Evolutionary conservation across 768 basidiomycete species (phyloP).

Genomic region (Lepiota brunneoincarnata): DNA sequence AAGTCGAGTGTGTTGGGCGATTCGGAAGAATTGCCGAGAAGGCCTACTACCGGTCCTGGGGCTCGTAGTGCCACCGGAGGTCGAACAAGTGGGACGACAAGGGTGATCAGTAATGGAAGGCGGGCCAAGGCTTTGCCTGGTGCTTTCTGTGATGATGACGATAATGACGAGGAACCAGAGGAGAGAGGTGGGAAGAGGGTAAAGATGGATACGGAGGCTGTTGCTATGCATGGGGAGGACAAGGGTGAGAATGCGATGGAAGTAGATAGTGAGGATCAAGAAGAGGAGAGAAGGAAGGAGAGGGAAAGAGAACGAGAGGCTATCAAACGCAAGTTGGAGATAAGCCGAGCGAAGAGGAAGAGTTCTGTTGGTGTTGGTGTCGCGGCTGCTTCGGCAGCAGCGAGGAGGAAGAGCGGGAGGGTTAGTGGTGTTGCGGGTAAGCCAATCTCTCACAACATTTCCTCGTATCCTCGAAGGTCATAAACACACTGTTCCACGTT

Average conservation of each 20-base stretch:
- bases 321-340: constrained; percentile 61
- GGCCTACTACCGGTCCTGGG: constrained; percentile 18
- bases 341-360: constrained; percentile 63
- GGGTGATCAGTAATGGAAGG: constrained; percentile 47
- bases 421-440: constrained; percentile 24
- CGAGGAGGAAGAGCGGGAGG: constrained; percentile 37
- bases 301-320: constrained; percentile 53
- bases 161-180: constrained; percentile 34
- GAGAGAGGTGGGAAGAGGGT: constrained; percentile 33
- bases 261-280: constrained; percentile 1
- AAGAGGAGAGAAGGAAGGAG: constrained; percentile 42
- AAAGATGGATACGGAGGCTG: constrained; percentile 32
- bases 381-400: constrained; percentile 36
- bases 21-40: background rate
- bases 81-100: constrained; percentile 32
- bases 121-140: constrained; percentile 51
- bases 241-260: constrained; percentile 30
- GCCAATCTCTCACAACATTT: constrained; percentile 29
- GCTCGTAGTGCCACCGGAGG: constrained; percentile 24
- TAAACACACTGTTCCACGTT: constrained; percentile 19
- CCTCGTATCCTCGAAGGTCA: constrained; percentile 2
- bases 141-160: constrained; percentile 54
- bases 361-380: constrained; percentile 55
- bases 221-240: constrained; percentile 28
- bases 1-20: constrained; percentile 51